Conservation (phyloP, 257 asterid genomes). For the Cynanchum wilfordii region DNA sequence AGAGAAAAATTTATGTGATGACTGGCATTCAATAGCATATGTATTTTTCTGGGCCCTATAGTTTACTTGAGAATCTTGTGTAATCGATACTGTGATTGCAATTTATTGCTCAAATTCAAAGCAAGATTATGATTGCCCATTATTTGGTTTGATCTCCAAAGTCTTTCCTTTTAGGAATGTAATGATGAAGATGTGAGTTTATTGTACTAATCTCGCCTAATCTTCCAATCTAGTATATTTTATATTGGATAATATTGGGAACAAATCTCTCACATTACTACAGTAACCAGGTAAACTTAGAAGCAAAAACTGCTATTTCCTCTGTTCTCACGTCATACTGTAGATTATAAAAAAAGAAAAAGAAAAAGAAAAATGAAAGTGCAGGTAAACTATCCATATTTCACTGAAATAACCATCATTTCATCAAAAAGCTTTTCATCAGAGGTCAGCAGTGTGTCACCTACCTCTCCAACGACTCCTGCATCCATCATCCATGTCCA, state of each 20-base stretch:
- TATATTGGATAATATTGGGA: background rate
- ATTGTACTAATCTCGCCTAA: background rate
- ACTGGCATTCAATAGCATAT: background rate
- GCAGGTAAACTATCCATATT: conserved; percentile 1
- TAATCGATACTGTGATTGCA: background rate
- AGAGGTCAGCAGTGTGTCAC: conserved; percentile 14
- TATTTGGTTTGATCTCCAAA: background rate
- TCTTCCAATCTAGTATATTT: background rate
- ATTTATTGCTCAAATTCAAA: background rate
- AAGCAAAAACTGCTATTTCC: background rate
- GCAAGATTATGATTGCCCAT: background rate
- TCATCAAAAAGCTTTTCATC: background rate
- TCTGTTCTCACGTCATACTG: background rate
- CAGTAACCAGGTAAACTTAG: background rate
- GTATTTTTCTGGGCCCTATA: background rate
- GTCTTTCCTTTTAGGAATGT: background rate
- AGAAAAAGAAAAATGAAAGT: too few relatives aligned
- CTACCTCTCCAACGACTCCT: conserved; percentile 64
- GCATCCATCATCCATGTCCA: conserved; percentile 81
- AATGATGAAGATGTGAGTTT: background rate
- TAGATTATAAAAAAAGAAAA: too few relatives aligned
- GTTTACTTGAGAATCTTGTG: background rate
- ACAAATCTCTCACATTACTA: background rate
- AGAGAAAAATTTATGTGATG: background rate
- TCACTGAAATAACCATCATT: background rate